Evolutionary conservation across 306 rosid species (phyloP).

Genomic region (Hippophae rhamnoides): DNA sequence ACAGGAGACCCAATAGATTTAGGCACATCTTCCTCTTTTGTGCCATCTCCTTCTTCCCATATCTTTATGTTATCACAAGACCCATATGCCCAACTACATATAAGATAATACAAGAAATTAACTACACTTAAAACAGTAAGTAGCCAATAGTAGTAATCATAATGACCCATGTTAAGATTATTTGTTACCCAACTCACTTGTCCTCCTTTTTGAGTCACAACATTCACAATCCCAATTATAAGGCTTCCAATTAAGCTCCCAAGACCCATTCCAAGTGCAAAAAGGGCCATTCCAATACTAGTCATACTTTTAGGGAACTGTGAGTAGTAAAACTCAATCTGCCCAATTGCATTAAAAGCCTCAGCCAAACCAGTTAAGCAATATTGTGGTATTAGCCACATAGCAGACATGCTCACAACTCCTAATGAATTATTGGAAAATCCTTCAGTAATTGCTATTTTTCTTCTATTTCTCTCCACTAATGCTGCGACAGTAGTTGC

Average conservation of each 20-base stretch:
- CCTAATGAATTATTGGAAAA: conserved; percentile 16
- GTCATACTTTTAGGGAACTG: conserved; percentile 66
- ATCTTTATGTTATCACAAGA: conserved; percentile 11
- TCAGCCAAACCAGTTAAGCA: conserved; percentile 59
- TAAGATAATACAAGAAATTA: conserved; percentile 44
- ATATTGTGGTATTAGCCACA: conserved; percentile 69
- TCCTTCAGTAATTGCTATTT: conserved; percentile 41
- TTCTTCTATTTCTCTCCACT: conserved; percentile 48
- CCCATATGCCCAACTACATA: conserved; percentile 58
- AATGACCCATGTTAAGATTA: conserved; percentile 49
- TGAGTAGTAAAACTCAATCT: conserved; percentile 65
- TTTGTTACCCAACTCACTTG: conserved; percentile 40
- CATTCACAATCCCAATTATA: conserved; percentile 26
- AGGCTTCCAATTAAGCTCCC: conserved; percentile 48
- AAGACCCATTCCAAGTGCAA: conserved; percentile 33
- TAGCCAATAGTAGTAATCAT: conserved; percentile 56
- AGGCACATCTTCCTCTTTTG: background rate
- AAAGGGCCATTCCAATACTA: conserved; percentile 55
- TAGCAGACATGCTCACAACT: conserved; percentile 45
- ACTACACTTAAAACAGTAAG: conserved; percentile 29
- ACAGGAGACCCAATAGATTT: background rate
- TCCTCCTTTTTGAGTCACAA: conserved; percentile 25
- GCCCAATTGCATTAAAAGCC: conserved; percentile 57
- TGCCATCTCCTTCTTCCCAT: conserved; percentile 23
- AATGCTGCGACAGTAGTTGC: conserved; percentile 32